These are phyloP conservation scores for Anisodus acutangulus DNA, from an alignment of 257 asterid genomes.

Conservation along the genomic window DNA sequence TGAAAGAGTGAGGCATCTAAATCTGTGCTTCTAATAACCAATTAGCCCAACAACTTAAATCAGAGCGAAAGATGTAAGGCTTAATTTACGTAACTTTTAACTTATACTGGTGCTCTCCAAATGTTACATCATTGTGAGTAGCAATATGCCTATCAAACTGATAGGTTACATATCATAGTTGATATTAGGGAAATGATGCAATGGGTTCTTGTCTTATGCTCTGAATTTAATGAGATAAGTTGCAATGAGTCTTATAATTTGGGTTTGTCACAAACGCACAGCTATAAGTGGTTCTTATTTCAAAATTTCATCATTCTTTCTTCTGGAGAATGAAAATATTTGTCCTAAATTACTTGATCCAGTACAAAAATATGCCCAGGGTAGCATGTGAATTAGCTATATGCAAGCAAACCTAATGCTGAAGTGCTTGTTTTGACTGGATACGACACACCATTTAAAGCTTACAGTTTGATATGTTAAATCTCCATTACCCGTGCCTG, in stretches of 20 bases:
- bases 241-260: neutral
- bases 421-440: constrained; percentile 23
- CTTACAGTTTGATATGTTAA: neutral
- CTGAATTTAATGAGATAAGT: neutral
- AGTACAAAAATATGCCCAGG: constrained; percentile 9
- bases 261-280: neutral
- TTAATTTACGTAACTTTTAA: neutral
- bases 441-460: neutral
- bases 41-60: constrained; percentile 6
- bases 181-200: neutral
- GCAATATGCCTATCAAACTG: constrained; percentile 18
- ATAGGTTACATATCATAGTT: constrained; percentile 9
- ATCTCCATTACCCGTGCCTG: neutral
- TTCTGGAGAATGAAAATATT: neutral
- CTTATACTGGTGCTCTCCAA: neutral
- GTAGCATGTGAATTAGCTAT: neutral
- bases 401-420: constrained; percentile 19
- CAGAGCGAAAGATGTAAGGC: neutral
- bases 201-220: neutral
- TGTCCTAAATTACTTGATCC: constrained; percentile 18
- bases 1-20: neutral
- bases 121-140: constrained; percentile 15
- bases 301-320: neutral
- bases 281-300: neutral
- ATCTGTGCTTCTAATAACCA: constrained; percentile 4